phyloP scores from a whole-genome alignment of 2,329 filamentous ascomycete genomes.

The Pseudopithomyces maydicus region DNA sequence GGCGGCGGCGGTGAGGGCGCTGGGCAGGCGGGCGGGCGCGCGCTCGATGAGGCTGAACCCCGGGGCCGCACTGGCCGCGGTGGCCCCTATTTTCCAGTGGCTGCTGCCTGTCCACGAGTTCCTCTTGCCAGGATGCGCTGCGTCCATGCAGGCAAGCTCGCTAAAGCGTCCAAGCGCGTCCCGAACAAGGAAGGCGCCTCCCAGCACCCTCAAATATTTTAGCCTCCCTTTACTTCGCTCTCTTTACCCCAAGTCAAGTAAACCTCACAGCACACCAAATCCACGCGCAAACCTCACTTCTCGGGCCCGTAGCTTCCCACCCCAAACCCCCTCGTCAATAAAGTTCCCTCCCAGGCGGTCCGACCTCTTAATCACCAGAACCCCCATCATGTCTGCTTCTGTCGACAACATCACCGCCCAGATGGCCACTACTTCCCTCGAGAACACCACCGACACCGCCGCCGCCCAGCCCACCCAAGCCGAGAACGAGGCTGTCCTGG shows the following conservation, averaged over 20 bases:
- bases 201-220: slow-evolving; percentile 28
- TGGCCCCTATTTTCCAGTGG: slow-evolving; percentile 16
- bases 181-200: slow-evolving; percentile 28
- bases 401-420: slow-evolving; percentile 78
- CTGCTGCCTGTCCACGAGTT: slow-evolving; percentile 19
- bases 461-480: slow-evolving; percentile 71
- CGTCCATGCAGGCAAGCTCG: slow-evolving; percentile 26
- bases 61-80: slow-evolving; percentile 1
- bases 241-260: slow-evolving; percentile 31
- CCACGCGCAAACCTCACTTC: slow-evolving; percentile 35
- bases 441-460: slow-evolving; percentile 60
- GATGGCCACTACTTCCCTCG: slow-evolving; percentile 69
- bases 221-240: slow-evolving; percentile 24
- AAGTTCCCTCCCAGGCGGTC: slow-evolving; percentile 54
- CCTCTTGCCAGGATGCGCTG: slow-evolving; percentile 18
- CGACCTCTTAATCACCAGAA: slow-evolving; percentile 58
- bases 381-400: slow-evolving; percentile 79
- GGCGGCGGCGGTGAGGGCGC: neutral
- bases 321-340: slow-evolving; percentile 56
- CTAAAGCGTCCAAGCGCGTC: slow-evolving; percentile 21
- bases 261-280: slow-evolving; percentile 37
- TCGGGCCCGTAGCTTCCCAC: slow-evolving; percentile 57
- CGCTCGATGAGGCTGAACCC: neutral
- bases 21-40: no score
- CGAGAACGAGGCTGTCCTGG: slow-evolving; percentile 88